phyloP scores from a whole-genome alignment of 345 rosid species.

The Conringia planisiliqua region DNA sequence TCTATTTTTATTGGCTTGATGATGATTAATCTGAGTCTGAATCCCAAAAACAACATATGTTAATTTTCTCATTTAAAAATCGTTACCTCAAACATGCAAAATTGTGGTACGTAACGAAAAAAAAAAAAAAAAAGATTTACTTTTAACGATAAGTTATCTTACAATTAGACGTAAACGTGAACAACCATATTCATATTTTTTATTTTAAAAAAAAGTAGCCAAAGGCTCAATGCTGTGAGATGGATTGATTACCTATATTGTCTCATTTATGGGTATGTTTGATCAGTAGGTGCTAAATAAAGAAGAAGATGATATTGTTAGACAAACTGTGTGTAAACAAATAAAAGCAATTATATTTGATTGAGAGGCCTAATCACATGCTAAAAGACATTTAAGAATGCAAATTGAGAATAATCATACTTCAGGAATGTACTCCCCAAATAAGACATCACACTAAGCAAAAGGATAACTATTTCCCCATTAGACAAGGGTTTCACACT shows the following conservation, averaged over 20 bases:
- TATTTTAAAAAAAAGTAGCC: not conserved
- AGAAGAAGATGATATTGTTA: not conserved
- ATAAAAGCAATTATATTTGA: not conserved
- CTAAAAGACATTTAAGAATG: not conserved
- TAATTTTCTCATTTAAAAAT: not conserved
- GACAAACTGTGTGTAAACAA: not conserved
- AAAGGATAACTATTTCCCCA: not conserved
- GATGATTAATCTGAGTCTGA: not conserved
- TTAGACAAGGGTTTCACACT: not conserved
- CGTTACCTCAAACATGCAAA: not conserved
- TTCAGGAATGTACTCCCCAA: not conserved
- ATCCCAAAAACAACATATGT: not conserved
- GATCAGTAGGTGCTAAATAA: not conserved
- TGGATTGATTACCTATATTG: not conserved
- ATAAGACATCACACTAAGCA: not conserved
- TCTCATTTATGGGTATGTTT: not conserved
- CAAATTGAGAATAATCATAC: conserved; percentile 2
- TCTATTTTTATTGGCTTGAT: not conserved
- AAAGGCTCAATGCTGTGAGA: not conserved
- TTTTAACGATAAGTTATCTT: not conserved
- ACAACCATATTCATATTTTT: not conserved
- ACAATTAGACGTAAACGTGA: not conserved
- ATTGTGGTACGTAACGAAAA: not conserved
- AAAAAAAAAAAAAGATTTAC: not conserved
- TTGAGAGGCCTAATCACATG: not conserved